phyloP scores from a whole-genome alignment of 305 asterid species.

The Lippia alba region DNA sequence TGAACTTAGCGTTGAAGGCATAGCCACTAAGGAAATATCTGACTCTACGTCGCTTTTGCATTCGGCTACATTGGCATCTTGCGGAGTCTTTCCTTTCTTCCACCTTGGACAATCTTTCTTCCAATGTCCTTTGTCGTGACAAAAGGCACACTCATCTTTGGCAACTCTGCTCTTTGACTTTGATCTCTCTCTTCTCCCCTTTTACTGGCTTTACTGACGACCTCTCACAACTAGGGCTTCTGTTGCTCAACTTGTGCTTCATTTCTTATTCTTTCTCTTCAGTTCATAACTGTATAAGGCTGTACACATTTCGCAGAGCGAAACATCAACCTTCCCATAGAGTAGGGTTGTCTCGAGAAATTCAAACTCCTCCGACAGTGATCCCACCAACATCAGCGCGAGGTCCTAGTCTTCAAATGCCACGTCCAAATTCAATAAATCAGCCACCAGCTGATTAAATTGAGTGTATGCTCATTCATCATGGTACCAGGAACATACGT shows the following conservation, averaged over 20 bases:
- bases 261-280: no score
- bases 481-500: background rate
- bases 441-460: constrained; percentile 11
- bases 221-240: no score
- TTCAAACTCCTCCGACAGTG: background rate
- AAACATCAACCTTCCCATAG: background rate
- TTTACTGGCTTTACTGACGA: no score
- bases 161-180: no score
- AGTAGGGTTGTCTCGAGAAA: background rate
- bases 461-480: background rate
- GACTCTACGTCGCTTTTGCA: background rate
- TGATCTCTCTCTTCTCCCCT: no score
- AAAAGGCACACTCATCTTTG: background rate
- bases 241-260: no score
- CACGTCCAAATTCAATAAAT: background rate
- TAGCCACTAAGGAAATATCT: no score
- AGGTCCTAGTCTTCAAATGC: background rate
- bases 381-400: background rate
- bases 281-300: no score
- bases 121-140: background rate
- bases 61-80: background rate
- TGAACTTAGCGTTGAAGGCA: background rate
- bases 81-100: background rate
- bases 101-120: background rate
- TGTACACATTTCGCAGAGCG: background rate